Percentiles rank a stretch among this genome's conserved stretches.
Evolutionary conservation across 768 basidiomycete genomes (phyloP).

Genomic region (Lactarius quietus): DNA sequence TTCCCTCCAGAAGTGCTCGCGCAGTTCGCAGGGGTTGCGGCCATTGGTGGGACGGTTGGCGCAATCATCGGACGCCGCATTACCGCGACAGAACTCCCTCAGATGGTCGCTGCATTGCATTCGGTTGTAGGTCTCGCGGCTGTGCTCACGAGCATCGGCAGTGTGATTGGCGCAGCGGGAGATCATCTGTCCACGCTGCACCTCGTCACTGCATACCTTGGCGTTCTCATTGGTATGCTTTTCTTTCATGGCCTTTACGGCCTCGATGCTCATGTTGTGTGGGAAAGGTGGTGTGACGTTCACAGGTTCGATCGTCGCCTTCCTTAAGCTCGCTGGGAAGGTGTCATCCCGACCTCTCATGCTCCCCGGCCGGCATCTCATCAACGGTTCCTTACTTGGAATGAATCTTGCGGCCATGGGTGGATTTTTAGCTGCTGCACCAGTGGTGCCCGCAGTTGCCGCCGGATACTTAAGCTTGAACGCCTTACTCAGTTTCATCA

Average conservation of each 20-base stretch:
- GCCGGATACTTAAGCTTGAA: conserved; percentile 76
- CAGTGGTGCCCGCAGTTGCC: conserved; percentile 67
- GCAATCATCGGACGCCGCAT: conserved; percentile 76
- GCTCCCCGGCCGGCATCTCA: conserved; percentile 72
- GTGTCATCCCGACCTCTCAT: conserved; percentile 72
- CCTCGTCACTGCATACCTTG: conserved; percentile 80
- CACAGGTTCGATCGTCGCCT: conserved; percentile 86
- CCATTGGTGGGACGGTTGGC: conserved; percentile 69
- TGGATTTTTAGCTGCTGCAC: conserved; percentile 68
- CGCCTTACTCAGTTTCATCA: conserved; percentile 73
- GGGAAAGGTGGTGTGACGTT: conserved; percentile 73
- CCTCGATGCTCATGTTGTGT: conserved; percentile 15
- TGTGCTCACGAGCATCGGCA: conserved; percentile 80
- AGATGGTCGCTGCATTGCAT: conserved; percentile 77
- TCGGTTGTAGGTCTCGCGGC: conserved; percentile 89
- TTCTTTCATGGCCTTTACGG: background rate
- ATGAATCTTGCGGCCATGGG: conserved; percentile 71
- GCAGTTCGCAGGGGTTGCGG: conserved; percentile 75
- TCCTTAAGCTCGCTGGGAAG: conserved; percentile 79
- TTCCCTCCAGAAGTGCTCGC: conserved; percentile 70
- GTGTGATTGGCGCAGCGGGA: conserved; percentile 62
- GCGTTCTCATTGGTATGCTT: conserved; percentile 70
- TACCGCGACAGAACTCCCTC: conserved; percentile 84
- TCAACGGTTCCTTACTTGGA: conserved; percentile 69
- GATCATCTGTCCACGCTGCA: conserved; percentile 70